Conservation (phyloP, 306 rosid genomes). For the Corylus avellana region DNA sequence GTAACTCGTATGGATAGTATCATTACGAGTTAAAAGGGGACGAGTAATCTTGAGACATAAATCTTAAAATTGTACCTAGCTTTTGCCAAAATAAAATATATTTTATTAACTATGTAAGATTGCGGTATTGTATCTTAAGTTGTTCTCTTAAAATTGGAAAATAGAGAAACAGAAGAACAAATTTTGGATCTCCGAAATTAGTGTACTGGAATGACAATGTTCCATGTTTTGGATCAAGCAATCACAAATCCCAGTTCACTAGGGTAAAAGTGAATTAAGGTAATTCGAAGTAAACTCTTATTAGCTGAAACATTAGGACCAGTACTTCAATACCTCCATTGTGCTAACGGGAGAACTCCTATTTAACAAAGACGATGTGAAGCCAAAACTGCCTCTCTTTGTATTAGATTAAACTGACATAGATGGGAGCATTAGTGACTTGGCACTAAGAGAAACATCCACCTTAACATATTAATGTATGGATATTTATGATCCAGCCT, state of each 20-base stretch:
- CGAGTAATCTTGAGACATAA: background rate
- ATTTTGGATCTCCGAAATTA: background rate
- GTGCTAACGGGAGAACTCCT: background rate
- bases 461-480: background rate
- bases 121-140: background rate
- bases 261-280: background rate
- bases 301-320: slow-evolving; percentile 1
- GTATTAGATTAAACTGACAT: background rate
- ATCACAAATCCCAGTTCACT: background rate
- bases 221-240: background rate
- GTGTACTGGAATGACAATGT: background rate
- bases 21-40: slow-evolving; percentile 8
- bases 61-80: background rate
- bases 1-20: background rate
- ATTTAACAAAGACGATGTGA: background rate
- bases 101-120: background rate
- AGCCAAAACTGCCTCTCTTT: background rate
- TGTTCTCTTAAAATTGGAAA: background rate
- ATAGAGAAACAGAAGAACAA: background rate
- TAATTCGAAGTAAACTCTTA: background rate
- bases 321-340: background rate
- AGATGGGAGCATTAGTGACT: background rate
- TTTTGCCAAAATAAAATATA: background rate
- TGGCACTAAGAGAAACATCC: background rate
- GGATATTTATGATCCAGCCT: background rate